Base-by-base conservation (phyloP, 495 filamentous ascomycete species). In the Acidiella bohemica region DNA sequence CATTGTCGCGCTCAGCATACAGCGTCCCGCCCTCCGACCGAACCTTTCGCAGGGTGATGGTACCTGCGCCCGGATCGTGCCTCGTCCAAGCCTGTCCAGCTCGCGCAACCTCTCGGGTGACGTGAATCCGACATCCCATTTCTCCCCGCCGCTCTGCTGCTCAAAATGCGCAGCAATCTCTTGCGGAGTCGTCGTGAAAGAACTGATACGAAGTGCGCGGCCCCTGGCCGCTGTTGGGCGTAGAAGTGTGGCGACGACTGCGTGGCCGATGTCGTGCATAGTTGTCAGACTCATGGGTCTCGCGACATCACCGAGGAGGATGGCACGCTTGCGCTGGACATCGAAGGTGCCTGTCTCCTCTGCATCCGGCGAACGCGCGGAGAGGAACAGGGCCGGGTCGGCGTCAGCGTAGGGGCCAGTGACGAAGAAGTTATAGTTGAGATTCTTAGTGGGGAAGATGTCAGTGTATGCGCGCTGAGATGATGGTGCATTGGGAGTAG, bases 21-120 rank as follows among this genome's bases (percentile, higher is more conserved):
- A 83, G 51, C 1, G 80, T 83, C 1, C 78, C 73, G 0, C 80
- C 80, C 51, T 80, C 72, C 0, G 71, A 68, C 79, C 78, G 82
- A 31, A 83, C 83, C 18, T 78, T 63, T 35, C 72, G 59, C 48
- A 82, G 59, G 0, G 80, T 80, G 26, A 66, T 57, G 1, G 53
- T 39, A 0, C 71, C 74, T n/a, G 77, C 75, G 16, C 49, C 21
- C 1, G 75, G 72, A 28, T 63, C n/a, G n/a, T 57, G 0, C 63
- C 62, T 18, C 62, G 56, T 18, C 65, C 68, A 51, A 67, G 57
- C 26, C 56, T 53, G 56, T 83, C 79, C 21, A 72, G 32, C 35
- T 63, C 51, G 19, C 62, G 63, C 28, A 81, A 53, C 31, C 62
- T 57, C 0, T 67, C 61, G 8, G 76, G 59, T 0, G 72, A 47